Evolutionary conservation across 2,329 filamentous ascomycete species (phyloP).

Genomic region (Aspergillus transmontanensis): DNA sequence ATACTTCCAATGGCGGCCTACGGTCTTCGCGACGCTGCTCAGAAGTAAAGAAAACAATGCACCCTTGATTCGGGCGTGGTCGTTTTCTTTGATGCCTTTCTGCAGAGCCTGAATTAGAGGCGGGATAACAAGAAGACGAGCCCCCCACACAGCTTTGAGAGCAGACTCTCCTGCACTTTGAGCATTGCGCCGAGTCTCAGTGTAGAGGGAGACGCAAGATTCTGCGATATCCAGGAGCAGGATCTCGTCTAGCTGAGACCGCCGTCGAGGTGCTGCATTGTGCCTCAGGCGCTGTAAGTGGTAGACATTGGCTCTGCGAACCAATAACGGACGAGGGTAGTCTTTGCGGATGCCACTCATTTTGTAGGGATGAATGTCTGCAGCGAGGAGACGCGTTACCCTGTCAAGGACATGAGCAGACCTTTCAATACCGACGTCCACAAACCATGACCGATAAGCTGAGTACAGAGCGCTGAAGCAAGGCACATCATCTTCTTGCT

Average conservation of each 20-base stretch:
- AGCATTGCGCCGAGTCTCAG: slow-evolving; percentile 91
- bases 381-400: slow-evolving; percentile 78
- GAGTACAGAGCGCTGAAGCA: slow-evolving; percentile 93
- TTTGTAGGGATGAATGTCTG: slow-evolving; percentile 90
- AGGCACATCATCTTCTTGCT: slow-evolving; percentile 92
- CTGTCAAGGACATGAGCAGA: slow-evolving; percentile 92
- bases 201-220: slow-evolving; percentile 88
- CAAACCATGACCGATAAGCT: slow-evolving; percentile 94
- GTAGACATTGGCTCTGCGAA: slow-evolving; percentile 91
- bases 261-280: slow-evolving; percentile 83
- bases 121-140: slow-evolving; percentile 85
- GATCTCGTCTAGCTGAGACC: slow-evolving; percentile 85
- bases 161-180: slow-evolving; percentile 92
- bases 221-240: slow-evolving; percentile 85
- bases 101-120: slow-evolving; percentile 79
- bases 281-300: slow-evolving; percentile 92
- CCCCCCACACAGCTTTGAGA: slow-evolving; percentile 85
- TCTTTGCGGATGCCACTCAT: slow-evolving; percentile 88
- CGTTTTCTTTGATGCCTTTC: slow-evolving; percentile 73
- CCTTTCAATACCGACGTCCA: slow-evolving; percentile 93
- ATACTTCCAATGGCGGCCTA: slow-evolving; percentile 91
- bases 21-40: slow-evolving; percentile 83
- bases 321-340: slow-evolving; percentile 88
- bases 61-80: slow-evolving; percentile 92
- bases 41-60: slow-evolving; percentile 89